Evolutionary conservation across 2,329 filamentous ascomycete species (phyloP).

Genomic region (Fusarium sp.): DNA sequence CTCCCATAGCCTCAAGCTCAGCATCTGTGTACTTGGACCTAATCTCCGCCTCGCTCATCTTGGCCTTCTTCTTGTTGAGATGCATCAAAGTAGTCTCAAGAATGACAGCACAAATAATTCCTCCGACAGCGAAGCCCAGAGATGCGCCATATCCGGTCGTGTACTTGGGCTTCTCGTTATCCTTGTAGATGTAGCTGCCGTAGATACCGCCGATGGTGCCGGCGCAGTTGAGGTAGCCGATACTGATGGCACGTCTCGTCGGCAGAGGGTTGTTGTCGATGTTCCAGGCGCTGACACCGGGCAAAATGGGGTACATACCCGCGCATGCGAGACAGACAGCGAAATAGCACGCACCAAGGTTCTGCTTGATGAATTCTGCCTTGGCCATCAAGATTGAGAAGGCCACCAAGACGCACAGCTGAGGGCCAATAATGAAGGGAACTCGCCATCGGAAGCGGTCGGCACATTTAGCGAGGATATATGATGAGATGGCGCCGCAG

Average conservation of each 20-base stretch:
- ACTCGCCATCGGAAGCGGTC: constrained; percentile 54
- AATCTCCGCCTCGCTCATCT: constrained; percentile 46
- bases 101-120: constrained; percentile 30
- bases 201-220: constrained; percentile 46
- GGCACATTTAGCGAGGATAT: constrained; percentile 45
- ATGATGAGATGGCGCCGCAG: constrained; percentile 42
- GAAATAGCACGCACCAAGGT: constrained; percentile 41
- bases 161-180: constrained; percentile 45
- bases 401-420: constrained; percentile 49
- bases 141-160: constrained; percentile 47
- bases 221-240: constrained; percentile 51
- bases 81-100: constrained; percentile 41
- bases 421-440: constrained; percentile 53
- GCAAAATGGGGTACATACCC: constrained; percentile 56
- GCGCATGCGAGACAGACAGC: constrained; percentile 45
- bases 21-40: constrained; percentile 49
- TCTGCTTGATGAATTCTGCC: constrained; percentile 37
- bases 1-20: constrained; percentile 53
- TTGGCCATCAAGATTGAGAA: constrained; percentile 45
- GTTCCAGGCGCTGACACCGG: constrained; percentile 56
- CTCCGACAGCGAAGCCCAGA: constrained; percentile 37
- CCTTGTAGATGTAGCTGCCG: constrained; percentile 46
- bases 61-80: constrained; percentile 47
- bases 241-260: constrained; percentile 54
- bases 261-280: constrained; percentile 54